Conservation (phyloP, 78 protist genomes). For the Dictyostelium citrinum region DNA sequence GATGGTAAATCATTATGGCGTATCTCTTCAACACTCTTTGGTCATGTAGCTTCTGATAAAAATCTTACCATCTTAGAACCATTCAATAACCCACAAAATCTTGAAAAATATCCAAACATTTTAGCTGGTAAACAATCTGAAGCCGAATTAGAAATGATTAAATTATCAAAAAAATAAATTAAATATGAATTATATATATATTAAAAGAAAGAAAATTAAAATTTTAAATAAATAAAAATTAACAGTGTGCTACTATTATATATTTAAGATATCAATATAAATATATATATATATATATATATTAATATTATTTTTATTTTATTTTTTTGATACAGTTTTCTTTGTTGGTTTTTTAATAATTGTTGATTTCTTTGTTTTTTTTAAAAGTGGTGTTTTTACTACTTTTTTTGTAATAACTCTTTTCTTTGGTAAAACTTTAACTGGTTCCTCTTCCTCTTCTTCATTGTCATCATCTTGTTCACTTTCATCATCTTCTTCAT, state of each 20-base stretch:
- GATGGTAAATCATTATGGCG: slow-evolving; percentile 86
- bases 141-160: slow-evolving; percentile 66
- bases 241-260: background rate
- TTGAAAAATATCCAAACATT: slow-evolving; percentile 44
- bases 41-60: slow-evolving; percentile 87
- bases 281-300: no score
- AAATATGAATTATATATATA: background rate
- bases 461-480: background rate
- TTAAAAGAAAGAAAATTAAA: background rate
- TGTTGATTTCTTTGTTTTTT: background rate
- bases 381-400: background rate
- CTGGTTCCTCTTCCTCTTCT: background rate
- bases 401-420: background rate
- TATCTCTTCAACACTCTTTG: slow-evolving; percentile 91
- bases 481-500: background rate
- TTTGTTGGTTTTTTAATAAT: background rate
- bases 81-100: slow-evolving; percentile 13
- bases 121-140: slow-evolving; percentile 77
- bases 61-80: slow-evolving; percentile 27
- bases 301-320: background rate
- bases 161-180: slow-evolving; percentile 20
- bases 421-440: background rate
- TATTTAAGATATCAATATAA: background rate
- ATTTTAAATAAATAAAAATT: background rate
- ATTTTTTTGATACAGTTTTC: background rate